Conservation (phyloP, 257 asterid genomes). For the Pogostemon cablin region DNA sequence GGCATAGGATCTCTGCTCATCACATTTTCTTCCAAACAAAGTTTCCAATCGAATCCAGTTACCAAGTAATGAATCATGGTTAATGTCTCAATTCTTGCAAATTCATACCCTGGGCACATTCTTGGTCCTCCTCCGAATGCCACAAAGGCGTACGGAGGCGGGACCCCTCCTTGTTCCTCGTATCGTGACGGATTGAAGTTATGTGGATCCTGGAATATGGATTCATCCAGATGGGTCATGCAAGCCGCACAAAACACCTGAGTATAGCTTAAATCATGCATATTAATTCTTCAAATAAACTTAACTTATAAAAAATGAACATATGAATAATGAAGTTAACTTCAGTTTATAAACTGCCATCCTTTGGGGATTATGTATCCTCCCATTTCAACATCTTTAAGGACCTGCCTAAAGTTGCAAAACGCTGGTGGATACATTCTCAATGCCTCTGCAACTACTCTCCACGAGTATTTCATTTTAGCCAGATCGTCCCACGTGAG, state of each 20-base stretch:
- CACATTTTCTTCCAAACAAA: neutral
- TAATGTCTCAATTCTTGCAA: too few relatives aligned
- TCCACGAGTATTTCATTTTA: slow-evolving; percentile 35
- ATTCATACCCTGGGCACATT: too few relatives aligned
- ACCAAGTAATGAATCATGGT: neutral
- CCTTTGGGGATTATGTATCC: slow-evolving; percentile 30
- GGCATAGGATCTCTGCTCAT: neutral
- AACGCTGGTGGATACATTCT: slow-evolving; percentile 30
- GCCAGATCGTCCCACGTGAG: slow-evolving; percentile 33
- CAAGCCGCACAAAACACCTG: neutral
- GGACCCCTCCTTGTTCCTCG: too few relatives aligned
- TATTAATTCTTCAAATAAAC: too few relatives aligned
- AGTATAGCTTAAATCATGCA: too few relatives aligned
- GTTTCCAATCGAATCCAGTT: neutral
- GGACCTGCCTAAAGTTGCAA: slow-evolving; percentile 4
- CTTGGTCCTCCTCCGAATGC: too few relatives aligned
- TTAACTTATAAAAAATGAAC: too few relatives aligned
- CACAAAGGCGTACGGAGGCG: too few relatives aligned
- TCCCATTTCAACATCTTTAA: slow-evolving; percentile 23
- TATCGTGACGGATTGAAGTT: too few relatives aligned
- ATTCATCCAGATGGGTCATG: neutral
- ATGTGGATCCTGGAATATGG: too few relatives aligned
- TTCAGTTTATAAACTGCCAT: slow-evolving; percentile 26
- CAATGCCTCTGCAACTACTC: slow-evolving; percentile 23
- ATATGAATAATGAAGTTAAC: too few relatives aligned